Conservation (phyloP, 345 rosid genomes). For the Populus davidiana region DNA sequence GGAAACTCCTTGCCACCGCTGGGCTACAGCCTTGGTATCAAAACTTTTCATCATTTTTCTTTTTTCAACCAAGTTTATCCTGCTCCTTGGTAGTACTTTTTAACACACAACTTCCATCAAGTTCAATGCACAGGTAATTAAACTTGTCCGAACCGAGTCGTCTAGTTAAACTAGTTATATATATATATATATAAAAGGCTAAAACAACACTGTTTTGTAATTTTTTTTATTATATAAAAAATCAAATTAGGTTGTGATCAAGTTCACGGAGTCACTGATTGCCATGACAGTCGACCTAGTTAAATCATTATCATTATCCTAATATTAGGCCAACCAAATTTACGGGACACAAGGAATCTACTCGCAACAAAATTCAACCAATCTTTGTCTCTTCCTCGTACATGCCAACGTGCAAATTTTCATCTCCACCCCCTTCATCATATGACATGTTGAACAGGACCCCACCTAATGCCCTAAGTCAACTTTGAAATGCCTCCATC, state of each 20-base stretch:
- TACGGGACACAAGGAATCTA: conserved; percentile 9
- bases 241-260: too few species aligned
- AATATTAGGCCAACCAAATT: conserved; percentile 7
- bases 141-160: too few species aligned
- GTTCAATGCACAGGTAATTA: not conserved
- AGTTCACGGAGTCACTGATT: too few species aligned
- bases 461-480: conserved; percentile 23
- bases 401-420: conserved; percentile 42
- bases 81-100: not conserved
- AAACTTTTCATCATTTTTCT: too few species aligned
- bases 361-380: conserved; percentile 25
- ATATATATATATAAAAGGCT: too few species aligned
- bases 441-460: conserved; percentile 25
- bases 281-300: too few species aligned
- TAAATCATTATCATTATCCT: not conserved
- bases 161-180: too few species aligned
- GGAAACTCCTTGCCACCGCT: too few species aligned
- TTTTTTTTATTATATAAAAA: too few species aligned
- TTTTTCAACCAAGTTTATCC: not conserved
- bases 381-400: conserved; percentile 26
- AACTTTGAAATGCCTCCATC: conserved; percentile 21
- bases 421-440: conserved; percentile 23
- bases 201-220: too few species aligned
- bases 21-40: too few species aligned
- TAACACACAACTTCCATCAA: not conserved